phyloP scores from a whole-genome alignment of 2,329 filamentous ascomycete species.

The Helotiales sp. region DNA sequence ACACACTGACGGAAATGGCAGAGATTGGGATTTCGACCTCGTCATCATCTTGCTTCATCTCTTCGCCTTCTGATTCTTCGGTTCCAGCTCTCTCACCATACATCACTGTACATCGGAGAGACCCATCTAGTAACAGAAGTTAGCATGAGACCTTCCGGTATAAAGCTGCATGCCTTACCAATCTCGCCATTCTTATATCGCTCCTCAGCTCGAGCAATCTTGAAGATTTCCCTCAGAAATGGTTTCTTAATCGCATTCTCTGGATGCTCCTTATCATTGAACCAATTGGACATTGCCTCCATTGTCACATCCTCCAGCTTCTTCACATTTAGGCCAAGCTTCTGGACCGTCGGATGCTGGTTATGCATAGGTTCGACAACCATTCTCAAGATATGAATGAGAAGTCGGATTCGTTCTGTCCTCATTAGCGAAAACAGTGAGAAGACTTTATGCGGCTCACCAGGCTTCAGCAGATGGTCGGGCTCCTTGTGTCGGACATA shows the following conservation, averaged over 20 bases:
- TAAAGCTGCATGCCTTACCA: conserved; percentile 40
- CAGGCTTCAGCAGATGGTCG: conserved; percentile 68
- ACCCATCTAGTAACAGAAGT: conserved; percentile 15
- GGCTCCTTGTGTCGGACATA: conserved; percentile 70
- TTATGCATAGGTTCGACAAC: conserved; percentile 42
- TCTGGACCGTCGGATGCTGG: conserved; percentile 47
- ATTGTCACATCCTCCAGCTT: conserved; percentile 59
- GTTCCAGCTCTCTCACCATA: conserved; percentile 21
- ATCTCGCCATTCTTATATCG: conserved; percentile 56
- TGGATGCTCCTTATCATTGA: conserved; percentile 53
- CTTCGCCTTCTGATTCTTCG: conserved; percentile 25
- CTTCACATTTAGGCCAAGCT: conserved; percentile 46
- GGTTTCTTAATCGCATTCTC: conserved; percentile 55
- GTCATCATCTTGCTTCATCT: conserved; percentile 27
- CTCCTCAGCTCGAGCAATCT: conserved; percentile 57
- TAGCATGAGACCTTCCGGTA: too few species aligned
- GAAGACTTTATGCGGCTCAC: conserved; percentile 41
- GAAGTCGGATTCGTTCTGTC: conserved; percentile 57
- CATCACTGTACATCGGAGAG: conserved; percentile 23
- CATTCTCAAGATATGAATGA: conserved; percentile 61
- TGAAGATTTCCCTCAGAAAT: conserved; percentile 61
- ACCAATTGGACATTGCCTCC: conserved; percentile 59
- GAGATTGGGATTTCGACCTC: conserved; percentile 10
- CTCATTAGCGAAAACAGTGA: not conserved
- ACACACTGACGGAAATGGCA: conserved; percentile 4